A percentile compares a stretch with the other conserved stretches of the same genome.
phyloP scores from a whole-genome alignment of 345 rosid genomes.

The Fremontodendron californicum region DNA sequence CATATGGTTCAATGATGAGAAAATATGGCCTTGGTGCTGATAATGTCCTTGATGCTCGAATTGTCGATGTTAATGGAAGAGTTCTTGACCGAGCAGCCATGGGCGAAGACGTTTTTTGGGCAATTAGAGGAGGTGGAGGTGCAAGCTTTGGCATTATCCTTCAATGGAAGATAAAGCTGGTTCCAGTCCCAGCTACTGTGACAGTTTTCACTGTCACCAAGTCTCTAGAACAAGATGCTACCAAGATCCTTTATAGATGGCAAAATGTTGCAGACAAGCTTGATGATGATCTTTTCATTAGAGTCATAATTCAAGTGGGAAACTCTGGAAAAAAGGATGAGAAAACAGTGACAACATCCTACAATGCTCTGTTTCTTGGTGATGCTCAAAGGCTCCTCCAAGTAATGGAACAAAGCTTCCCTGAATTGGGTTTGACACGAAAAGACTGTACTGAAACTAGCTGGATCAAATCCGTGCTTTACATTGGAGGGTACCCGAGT shows the following conservation, averaged over 20 bases:
- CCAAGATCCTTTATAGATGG: conserved; percentile 48
- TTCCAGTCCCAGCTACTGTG: conserved; percentile 56
- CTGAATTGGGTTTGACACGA: conserved; percentile 45
- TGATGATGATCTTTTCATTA: conserved; percentile 49
- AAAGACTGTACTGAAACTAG: conserved; percentile 49
- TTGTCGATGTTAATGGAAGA: conserved; percentile 51
- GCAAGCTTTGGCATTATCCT: conserved; percentile 61
- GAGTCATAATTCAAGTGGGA: conserved; percentile 39
- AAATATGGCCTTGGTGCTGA: conserved; percentile 74
- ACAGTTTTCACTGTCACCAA: conserved; percentile 55
- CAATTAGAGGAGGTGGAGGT: conserved; percentile 72
- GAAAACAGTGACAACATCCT: conserved; percentile 33
- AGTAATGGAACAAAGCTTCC: conserved; percentile 46
- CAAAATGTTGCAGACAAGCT: conserved; percentile 46
- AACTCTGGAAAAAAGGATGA: conserved; percentile 7
- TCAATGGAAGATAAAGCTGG: conserved; percentile 57
- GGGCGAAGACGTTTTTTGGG: conserved; percentile 77
- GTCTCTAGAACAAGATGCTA: conserved; percentile 41
- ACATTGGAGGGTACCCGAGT: conserved; percentile 44
- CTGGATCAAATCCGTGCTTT: conserved; percentile 58
- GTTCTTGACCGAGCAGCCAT: conserved; percentile 48
- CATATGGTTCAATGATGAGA: conserved; percentile 72
- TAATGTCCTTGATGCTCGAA: conserved; percentile 63
- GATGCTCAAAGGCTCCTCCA: conserved; percentile 27
- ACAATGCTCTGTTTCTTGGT: conserved; percentile 45